Conservation (phyloP, 78 protist species). For the Monocercomonoides exilis region DNA sequence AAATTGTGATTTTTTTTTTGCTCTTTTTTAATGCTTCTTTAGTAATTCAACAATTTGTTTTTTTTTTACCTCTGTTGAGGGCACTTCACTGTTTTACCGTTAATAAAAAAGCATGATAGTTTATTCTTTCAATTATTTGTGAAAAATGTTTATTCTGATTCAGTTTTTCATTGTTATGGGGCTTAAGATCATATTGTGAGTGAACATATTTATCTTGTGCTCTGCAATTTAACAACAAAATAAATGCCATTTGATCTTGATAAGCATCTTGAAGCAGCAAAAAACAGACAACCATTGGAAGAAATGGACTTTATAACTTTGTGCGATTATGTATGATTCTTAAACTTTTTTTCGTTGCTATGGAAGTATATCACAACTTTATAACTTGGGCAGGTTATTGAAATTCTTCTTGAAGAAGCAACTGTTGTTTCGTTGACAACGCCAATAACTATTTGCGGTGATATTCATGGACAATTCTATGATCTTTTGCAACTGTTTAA, state of each 20-base stretch:
- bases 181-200: too few species aligned
- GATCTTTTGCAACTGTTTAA: conserved; percentile 88
- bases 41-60: too few species aligned
- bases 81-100: too few species aligned
- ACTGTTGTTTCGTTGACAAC: conserved; percentile 83
- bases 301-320: not conserved
- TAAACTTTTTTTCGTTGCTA: not conserved
- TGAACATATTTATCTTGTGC: too few species aligned
- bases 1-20: too few species aligned
- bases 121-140: too few species aligned
- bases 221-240: too few species aligned
- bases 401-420: conserved; percentile 77
- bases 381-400: conserved; percentile 19
- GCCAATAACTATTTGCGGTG: conserved; percentile 95
- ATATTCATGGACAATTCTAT: conserved; percentile 90
- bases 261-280: not conserved
- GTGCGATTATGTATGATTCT: not conserved
- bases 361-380: not conserved
- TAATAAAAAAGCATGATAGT: too few species aligned
- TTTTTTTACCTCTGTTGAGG: too few species aligned
- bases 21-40: too few species aligned
- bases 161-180: too few species aligned
- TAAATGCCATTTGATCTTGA: not conserved
- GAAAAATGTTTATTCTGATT: too few species aligned
- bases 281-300: not conserved